Base-by-base conservation (phyloP, 1,139 yeast species). In the Kodamaea suecica region DNA sequence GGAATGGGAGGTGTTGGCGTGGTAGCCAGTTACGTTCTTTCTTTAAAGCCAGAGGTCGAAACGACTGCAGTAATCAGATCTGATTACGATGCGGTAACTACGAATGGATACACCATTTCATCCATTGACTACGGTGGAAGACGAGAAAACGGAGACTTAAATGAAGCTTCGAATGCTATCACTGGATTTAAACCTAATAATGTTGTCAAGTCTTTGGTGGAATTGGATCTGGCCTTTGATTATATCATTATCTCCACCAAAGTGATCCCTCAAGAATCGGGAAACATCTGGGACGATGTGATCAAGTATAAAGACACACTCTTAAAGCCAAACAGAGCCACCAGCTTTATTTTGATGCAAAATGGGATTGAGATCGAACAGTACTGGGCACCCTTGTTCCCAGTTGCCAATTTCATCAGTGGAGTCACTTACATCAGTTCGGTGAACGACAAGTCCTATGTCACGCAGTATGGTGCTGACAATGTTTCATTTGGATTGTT, bases 1-100 rank as follows among this genome's bases (percentile, higher is more conserved):
- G 88, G 88, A 8, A 65, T 80, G 45, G 88, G 88, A 7, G 88
- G 90, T 17, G 87, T 84, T 2, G 94, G 94, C 11, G 68, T 81
- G 27, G 70, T 84, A 30, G 81, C 82, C 4, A 81, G 88, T 0
- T 70, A 78, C 31, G 73, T 82, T 0, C 63, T 84, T 23, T 71
- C 71, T 36, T 45, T 48, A 29, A 62, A 61, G 29, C 60, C 69
- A 5, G 73, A 70, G 11, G 57, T 55, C 12, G 57, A 57, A 31
- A 44, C 57, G 20, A 61, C 66, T 1, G 61, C 65, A 4, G 57
- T 61, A 7, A 52, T 63, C 23, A 52, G 69, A 33, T 55, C 63
- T 0, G 66, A 58, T 33, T 60, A 58, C 38, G 63, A 61, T 11
- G 40, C 35, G 15, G 64, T 61, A 10, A 36, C 41, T 5, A 27